phyloP scores from a whole-genome alignment of 805 yeast species.

The Metschnikowia lachancei region DNA sequence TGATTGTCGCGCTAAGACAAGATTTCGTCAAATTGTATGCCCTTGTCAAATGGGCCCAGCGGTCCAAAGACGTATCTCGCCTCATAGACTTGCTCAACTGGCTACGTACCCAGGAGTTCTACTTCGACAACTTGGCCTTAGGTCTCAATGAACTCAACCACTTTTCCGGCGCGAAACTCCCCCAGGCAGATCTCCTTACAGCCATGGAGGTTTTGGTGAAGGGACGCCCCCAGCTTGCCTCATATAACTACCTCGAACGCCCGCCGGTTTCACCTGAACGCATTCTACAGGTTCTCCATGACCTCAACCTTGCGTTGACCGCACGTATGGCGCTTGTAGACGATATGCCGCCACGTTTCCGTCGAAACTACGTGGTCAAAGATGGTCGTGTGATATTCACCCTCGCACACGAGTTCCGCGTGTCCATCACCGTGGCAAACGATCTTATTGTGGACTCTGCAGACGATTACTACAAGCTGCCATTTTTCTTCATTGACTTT shows the following conservation, averaged over 20 bases:
- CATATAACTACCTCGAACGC: slow-evolving; percentile 54
- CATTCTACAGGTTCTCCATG: slow-evolving; percentile 58
- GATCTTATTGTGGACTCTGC: slow-evolving; percentile 47
- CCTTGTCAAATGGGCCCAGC: slow-evolving; percentile 82
- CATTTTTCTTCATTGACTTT: slow-evolving; percentile 77
- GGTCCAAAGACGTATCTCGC: slow-evolving; percentile 64
- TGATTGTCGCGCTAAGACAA: slow-evolving; percentile 71
- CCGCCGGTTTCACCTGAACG: slow-evolving; percentile 51
- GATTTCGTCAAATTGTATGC: slow-evolving; percentile 85
- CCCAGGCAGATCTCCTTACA: slow-evolving; percentile 86
- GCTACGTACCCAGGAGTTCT: slow-evolving; percentile 75
- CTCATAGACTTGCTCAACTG: slow-evolving; percentile 86
- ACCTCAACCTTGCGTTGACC: slow-evolving; percentile 69
- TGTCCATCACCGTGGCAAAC: slow-evolving; percentile 67
- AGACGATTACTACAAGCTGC: slow-evolving; percentile 47
- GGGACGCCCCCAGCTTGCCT: slow-evolving; percentile 73
- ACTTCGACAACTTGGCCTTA: slow-evolving; percentile 57
- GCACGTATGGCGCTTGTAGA: slow-evolving; percentile 68
- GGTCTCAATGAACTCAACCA: slow-evolving; percentile 67
- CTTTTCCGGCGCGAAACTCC: slow-evolving; percentile 84
- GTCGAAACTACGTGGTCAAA: slow-evolving; percentile 54
- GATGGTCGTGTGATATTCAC: slow-evolving; percentile 76
- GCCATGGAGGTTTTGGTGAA: slow-evolving; percentile 78
- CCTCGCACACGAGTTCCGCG: slow-evolving; percentile 62
- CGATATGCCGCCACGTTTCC: slow-evolving; percentile 63